A percentile compares a stretch with the other conserved stretches of the same genome.
phyloP scores from a whole-genome alignment of 768 basidiomycete species.

The Termitomyces sp. region DNA sequence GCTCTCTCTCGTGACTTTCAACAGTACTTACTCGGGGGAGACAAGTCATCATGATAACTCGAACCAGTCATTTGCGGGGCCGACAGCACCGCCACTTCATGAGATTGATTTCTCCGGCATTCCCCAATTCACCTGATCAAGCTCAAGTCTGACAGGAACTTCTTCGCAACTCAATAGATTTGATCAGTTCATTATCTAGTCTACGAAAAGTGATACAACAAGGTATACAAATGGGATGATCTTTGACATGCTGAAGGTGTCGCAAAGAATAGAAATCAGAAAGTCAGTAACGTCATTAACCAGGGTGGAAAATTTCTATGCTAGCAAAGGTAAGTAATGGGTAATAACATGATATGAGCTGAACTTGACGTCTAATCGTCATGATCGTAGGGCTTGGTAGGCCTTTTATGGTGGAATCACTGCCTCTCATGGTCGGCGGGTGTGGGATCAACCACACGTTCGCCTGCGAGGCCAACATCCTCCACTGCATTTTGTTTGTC shows the following conservation, averaged over 20 bases:
- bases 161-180: too few relatives aligned
- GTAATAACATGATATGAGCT: neutral
- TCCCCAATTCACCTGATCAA: too few relatives aligned
- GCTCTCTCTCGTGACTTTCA: too few relatives aligned
- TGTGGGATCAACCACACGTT: slow-evolving; percentile 12
- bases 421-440: slow-evolving; percentile 11
- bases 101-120: too few relatives aligned
- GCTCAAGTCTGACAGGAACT: too few relatives aligned
- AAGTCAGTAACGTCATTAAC: neutral
- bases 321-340: neutral
- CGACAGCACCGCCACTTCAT: too few relatives aligned
- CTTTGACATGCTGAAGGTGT: neutral
- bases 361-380: neutral
- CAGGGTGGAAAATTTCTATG: neutral
- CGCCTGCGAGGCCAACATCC: slow-evolving; percentile 30
- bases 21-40: too few relatives aligned
- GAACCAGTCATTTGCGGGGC: too few relatives aligned
- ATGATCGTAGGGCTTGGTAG: neutral
- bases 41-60: too few relatives aligned
- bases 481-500: slow-evolving; percentile 74
- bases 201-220: neutral
- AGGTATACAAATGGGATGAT: neutral
- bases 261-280: neutral
- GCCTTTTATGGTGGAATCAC: slow-evolving; percentile 4
- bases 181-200: neutral